Percentiles rank a stretch among this genome's conserved stretches.
phyloP scores from a whole-genome alignment of 2,329 filamentous ascomycete species.

The Claviceps citrina region DNA sequence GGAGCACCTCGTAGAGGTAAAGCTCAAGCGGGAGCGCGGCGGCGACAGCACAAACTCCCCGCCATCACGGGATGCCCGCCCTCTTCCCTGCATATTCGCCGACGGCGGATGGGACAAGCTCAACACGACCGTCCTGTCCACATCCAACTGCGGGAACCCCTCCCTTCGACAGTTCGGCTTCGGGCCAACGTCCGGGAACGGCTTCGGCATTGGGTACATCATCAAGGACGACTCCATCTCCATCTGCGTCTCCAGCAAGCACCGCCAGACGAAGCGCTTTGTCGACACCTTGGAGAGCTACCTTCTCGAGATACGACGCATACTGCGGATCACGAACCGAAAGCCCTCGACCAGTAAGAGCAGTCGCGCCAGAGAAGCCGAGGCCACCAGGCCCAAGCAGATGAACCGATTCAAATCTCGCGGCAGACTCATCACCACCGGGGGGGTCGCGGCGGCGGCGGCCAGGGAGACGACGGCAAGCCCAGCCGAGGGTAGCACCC shows the following conservation, averaged over 20 bases:
- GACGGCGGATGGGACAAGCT: conserved; percentile 88
- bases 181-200: conserved; percentile 81
- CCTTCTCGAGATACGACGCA: conserved; percentile 73
- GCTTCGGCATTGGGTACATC: conserved; percentile 96
- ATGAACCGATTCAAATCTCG: conserved; percentile 48
- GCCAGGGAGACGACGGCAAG: conserved; percentile 35
- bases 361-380: conserved; percentile 39
- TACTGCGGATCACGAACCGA: conserved; percentile 54
- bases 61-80: conserved; percentile 29
- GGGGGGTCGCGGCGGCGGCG: conserved; percentile 32
- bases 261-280: conserved; percentile 81
- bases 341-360: conserved; percentile 27
- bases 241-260: conserved; percentile 86
- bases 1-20: conserved; percentile 19
- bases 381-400: conserved; percentile 23
- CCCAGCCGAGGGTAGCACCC: conserved; percentile 52
- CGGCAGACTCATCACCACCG: conserved; percentile 50
- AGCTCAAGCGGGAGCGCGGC: conserved; percentile 30
- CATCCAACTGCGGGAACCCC: conserved; percentile 97
- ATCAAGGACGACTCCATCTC: conserved; percentile 70
- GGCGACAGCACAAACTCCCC: conserved; percentile 40
- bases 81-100: conserved; percentile 66
- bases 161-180: conserved; percentile 92
- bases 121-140: conserved; percentile 86
- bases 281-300: conserved; percentile 84